These are phyloP conservation scores for Tephrocybe sp. DNA, from an alignment of 768 basidiomycete species.

Conservation along the genomic window DNA sequence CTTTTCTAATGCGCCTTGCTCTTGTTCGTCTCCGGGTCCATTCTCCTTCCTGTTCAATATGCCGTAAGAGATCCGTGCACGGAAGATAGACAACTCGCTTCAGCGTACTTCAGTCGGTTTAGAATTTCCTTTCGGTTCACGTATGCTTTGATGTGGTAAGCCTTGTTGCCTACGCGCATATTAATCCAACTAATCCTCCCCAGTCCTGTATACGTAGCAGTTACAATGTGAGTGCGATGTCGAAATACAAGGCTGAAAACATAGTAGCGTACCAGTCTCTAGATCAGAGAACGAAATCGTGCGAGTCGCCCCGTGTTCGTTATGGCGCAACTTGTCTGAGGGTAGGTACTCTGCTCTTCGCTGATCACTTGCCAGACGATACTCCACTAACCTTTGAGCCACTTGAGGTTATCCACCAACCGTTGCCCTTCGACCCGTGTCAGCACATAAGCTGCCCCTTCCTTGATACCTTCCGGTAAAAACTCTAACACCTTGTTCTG, in stretches of 20 bases:
- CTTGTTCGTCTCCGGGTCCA: neutral
- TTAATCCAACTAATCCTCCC: neutral
- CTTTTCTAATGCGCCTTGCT: neutral
- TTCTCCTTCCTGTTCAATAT: neutral
- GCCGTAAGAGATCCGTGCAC: neutral
- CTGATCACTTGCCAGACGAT: neutral
- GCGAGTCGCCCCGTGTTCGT: neutral
- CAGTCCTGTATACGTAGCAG: neutral
- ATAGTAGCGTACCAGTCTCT: neutral
- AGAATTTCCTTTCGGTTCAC: neutral
- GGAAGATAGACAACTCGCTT: neutral
- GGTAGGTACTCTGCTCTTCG: neutral
- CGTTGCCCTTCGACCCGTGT: neutral
- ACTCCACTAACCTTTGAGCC: neutral
- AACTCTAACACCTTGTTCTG: neutral
- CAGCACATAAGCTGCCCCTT: neutral
- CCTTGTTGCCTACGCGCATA: neutral
- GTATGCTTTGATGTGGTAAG: neutral
- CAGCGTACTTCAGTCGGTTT: neutral
- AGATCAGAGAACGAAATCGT: neutral
- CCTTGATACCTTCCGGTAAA: neutral
- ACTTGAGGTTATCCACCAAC: neutral
- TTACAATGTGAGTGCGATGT: no score
- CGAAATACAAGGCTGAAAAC: neutral
- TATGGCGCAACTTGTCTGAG: neutral